phyloP scores from a whole-genome alignment of 2,329 filamentous ascomycete genomes.

The Colletotrichum eleusines region DNA sequence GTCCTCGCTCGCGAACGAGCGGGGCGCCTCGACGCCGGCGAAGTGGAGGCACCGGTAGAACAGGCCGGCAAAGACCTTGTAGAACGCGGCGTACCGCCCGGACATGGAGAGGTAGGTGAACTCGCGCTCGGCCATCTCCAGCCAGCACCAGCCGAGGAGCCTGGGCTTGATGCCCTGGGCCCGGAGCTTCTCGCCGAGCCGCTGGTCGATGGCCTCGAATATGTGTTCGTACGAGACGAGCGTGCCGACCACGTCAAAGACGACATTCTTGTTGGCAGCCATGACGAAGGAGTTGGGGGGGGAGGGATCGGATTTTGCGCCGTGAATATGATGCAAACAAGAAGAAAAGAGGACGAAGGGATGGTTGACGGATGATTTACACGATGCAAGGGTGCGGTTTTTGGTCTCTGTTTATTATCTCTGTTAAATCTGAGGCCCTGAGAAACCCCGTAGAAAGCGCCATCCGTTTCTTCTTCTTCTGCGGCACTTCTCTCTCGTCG shows the following conservation, averaged over 20 bases:
- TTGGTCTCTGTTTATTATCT: too few relatives aligned
- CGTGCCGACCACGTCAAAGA: conserved; percentile 66
- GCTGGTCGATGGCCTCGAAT: conserved; percentile 55
- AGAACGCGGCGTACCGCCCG: conserved; percentile 57
- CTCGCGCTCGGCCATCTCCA: conserved; percentile 61
- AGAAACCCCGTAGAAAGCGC: too few relatives aligned
- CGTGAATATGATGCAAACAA: neutral
- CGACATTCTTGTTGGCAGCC: conserved; percentile 54
- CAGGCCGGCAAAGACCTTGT: conserved; percentile 55
- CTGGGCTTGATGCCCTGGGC: conserved; percentile 54
- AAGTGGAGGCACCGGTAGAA: conserved; percentile 63
- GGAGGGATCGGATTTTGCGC: neutral
- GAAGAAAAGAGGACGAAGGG: neutral
- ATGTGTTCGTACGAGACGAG: conserved; percentile 60
- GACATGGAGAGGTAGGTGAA: conserved; percentile 63
- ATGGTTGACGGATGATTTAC: neutral
- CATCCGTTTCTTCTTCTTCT: neutral
- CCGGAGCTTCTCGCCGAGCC: conserved; percentile 56
- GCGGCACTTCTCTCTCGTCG: neutral
- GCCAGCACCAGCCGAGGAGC: conserved; percentile 61
- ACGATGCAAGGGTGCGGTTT: neutral
- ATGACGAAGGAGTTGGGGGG: neutral
- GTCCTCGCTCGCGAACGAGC: conserved; percentile 55
- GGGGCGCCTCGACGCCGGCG: conserved; percentile 57
- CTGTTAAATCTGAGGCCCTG: conserved; percentile 22